phyloP scores from a whole-genome alignment of 1,139 yeast species.

The Suhomyces yuchorum region DNA sequence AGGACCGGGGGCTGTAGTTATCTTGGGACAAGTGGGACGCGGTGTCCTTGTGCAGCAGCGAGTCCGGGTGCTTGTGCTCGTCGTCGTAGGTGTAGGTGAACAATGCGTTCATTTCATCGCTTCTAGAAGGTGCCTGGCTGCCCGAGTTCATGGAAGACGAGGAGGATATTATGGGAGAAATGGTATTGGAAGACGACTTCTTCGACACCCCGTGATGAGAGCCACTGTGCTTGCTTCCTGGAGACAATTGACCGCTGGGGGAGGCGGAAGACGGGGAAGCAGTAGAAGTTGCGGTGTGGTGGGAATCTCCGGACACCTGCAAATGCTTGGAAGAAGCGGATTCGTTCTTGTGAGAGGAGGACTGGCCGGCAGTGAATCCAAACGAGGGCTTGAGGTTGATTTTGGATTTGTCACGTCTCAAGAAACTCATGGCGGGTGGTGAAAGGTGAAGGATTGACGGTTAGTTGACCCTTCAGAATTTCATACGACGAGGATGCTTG shows the following conservation, averaged over 20 bases:
- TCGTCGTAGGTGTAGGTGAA: constrained; percentile 16
- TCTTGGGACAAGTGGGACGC: constrained; percentile 11
- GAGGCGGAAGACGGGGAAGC: neutral
- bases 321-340: neutral
- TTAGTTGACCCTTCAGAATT: constrained; percentile 4
- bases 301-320: neutral
- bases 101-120: constrained; percentile 13
- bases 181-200: constrained; percentile 12
- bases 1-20: constrained; percentile 22
- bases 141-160: constrained; percentile 10
- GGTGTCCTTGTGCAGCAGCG: constrained; percentile 1
- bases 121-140: neutral
- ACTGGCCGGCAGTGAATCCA: constrained; percentile 20
- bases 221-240: constrained; percentile 1
- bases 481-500: neutral
- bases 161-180: constrained; percentile 15
- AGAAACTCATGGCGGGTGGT: constrained; percentile 28
- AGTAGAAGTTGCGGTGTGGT: neutral
- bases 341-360: constrained; percentile 7
- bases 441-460: constrained; percentile 2
- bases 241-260: constrained; percentile 5
- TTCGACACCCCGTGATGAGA: constrained; percentile 5
- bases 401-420: constrained; percentile 33
- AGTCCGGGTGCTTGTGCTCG: constrained; percentile 5
- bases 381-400: constrained; percentile 20